phyloP scores from a whole-genome alignment of 306 rosid genomes.

The Mimosa pudica region DNA sequence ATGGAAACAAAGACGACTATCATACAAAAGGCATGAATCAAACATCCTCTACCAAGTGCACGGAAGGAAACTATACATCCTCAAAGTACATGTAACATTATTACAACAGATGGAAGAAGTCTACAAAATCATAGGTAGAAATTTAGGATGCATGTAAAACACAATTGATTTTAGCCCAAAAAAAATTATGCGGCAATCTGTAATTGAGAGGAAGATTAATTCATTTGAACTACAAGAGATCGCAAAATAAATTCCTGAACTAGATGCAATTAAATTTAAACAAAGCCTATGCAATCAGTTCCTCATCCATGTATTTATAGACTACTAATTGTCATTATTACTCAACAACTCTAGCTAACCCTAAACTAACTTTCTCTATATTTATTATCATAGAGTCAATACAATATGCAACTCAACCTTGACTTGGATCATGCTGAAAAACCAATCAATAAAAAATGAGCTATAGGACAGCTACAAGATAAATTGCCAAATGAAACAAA shows the following conservation, averaged over 20 bases:
- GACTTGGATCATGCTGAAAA: neutral
- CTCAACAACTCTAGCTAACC: too few species aligned
- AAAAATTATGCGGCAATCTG: neutral
- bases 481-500: neutral
- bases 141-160: neutral
- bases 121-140: conserved; percentile 16
- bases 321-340: too few species aligned
- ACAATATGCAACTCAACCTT: neutral
- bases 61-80: conserved; percentile 23
- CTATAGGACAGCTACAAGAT: neutral
- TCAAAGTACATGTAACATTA: conserved; percentile 19
- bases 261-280: neutral
- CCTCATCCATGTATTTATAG: too few species aligned
- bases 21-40: conserved; percentile 13
- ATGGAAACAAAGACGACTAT: neutral
- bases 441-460: neutral
- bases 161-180: neutral
- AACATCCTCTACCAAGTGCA: conserved; percentile 34
- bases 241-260: neutral
- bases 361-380: too few species aligned
- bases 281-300: too few species aligned
- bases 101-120: conserved; percentile 15
- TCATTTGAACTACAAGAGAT: neutral
- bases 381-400: neutral
- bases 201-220: neutral